Percentiles rank a stretch among this genome's conserved stretches.
These are phyloP conservation scores for Chloroidium sp. DNA, from an alignment of 163 green algal species.

Conservation along the genomic window DNA sequence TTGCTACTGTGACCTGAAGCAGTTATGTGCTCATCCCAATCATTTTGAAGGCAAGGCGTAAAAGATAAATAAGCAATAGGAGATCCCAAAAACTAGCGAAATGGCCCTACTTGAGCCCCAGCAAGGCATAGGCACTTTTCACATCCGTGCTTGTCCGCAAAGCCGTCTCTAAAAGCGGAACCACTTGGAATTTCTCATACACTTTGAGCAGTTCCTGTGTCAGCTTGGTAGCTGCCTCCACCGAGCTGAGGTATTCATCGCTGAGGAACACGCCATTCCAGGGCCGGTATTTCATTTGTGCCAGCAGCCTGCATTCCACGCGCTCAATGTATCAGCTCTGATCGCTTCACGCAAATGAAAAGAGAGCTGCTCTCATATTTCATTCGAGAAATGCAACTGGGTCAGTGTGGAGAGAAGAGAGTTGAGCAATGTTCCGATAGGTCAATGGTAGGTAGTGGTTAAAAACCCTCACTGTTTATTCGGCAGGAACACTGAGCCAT, in stretches of 20 bases:
- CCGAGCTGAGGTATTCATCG: constrained; percentile 34
- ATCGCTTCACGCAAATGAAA: neutral
- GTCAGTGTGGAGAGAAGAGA: neutral
- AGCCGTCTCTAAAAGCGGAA: constrained; percentile 37
- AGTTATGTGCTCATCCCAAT: too few relatives aligned
- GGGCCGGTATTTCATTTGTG: constrained; percentile 43
- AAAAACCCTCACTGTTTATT: constrained; percentile 18
- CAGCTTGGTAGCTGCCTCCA: constrained; percentile 28
- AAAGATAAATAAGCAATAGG: too few relatives aligned
- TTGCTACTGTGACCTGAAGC: too few relatives aligned
- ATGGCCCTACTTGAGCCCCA: neutral
- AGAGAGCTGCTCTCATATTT: neutral
- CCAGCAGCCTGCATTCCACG: constrained; percentile 28
- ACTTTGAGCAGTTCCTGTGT: constrained; percentile 25
- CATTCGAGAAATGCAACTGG: neutral
- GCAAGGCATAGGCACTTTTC: neutral
- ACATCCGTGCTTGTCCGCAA: constrained; percentile 23
- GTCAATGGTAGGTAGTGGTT: too few relatives aligned
- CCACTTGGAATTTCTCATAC: constrained; percentile 25
- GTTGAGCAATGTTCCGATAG: neutral
- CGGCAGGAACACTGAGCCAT: constrained; percentile 39
- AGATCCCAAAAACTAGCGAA: too few relatives aligned
- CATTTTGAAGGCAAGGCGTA: too few relatives aligned
- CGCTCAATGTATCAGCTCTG: neutral
- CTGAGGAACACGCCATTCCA: constrained; percentile 48